A percentile compares a stretch with the other conserved stretches of the same genome.
Evolutionary conservation across 306 rosid genomes (phyloP).

Genomic region (Cucurbita argyrosperma): DNA sequence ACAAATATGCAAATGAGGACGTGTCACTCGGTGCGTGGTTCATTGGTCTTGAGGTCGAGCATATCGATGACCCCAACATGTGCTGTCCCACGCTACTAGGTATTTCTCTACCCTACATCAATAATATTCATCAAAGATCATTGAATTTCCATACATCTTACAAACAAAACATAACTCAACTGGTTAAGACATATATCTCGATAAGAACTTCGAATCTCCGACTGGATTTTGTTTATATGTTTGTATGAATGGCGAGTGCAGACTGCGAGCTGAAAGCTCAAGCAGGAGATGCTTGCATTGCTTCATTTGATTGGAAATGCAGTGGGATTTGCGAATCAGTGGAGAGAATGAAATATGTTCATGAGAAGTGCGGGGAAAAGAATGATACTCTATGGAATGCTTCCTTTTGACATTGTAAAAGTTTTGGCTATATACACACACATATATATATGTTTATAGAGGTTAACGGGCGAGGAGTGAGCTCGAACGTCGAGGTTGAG

Average conservation of each 20-base stretch:
- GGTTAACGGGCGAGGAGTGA: no score
- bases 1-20: slow-evolving; percentile 3
- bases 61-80: slow-evolving; percentile 1
- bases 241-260: not conserved
- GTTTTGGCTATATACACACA: not conserved
- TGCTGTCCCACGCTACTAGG: not conserved
- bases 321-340: slow-evolving; percentile 3
- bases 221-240: no score
- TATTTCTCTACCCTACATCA: not conserved
- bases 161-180: not conserved
- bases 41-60: slow-evolving; percentile 6
- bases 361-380: slow-evolving; percentile 5
- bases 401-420: not conserved
- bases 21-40: slow-evolving; percentile 1
- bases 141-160: no score
- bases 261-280: slow-evolving; percentile 2
- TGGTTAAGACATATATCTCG: not conserved
- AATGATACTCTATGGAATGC: not conserved
- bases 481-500: no score
- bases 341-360: slow-evolving; percentile 4
- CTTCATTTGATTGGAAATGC: slow-evolving; percentile 5
- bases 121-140: no score
- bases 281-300: not conserved
- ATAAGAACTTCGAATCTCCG: not conserved
- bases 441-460: no score